A percentile compares a stretch with the other conserved stretches of the same genome.
Evolutionary conservation across 352 stramenopile genomes (phyloP).

Genomic region (Thalassiosira delicatula): DNA sequence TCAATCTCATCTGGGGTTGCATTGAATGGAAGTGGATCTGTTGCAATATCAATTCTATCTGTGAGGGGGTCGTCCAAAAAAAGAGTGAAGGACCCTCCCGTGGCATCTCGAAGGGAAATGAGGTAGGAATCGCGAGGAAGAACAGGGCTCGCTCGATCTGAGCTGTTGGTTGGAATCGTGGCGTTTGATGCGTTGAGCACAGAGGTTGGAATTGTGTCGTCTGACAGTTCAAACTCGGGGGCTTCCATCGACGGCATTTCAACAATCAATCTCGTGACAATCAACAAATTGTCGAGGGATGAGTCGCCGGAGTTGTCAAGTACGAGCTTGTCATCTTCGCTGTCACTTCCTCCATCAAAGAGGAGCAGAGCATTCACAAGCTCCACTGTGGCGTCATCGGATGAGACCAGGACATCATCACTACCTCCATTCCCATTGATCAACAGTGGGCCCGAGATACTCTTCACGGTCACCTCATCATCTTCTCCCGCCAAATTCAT

Average conservation of each 20-base stretch:
- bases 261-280: not conserved
- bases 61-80: conserved; percentile 40
- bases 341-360: conserved; percentile 47
- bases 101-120: conserved; percentile 49
- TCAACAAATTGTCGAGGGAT: not conserved
- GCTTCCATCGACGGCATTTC: not conserved
- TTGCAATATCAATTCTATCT: conserved; percentile 1
- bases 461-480: conserved; percentile 41
- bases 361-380: conserved; percentile 27
- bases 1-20: conserved; percentile 38
- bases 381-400: conserved; percentile 31
- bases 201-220: too few relatives aligned
- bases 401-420: conserved; percentile 46
- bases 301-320: conserved; percentile 34
- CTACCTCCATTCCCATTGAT: conserved; percentile 45
- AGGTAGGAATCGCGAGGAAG: conserved; percentile 49
- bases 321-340: conserved; percentile 21
- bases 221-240: too few relatives aligned
- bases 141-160: too few relatives aligned
- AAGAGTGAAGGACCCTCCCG: conserved; percentile 44
- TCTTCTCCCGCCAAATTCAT: conserved; percentile 47
- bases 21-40: conserved; percentile 22
- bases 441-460: conserved; percentile 49
- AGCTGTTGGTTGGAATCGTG: not conserved
- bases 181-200: conserved; percentile 9